Evolutionary conservation across 305 asterid species (phyloP).

Genomic region (Rubia peregrina): DNA sequence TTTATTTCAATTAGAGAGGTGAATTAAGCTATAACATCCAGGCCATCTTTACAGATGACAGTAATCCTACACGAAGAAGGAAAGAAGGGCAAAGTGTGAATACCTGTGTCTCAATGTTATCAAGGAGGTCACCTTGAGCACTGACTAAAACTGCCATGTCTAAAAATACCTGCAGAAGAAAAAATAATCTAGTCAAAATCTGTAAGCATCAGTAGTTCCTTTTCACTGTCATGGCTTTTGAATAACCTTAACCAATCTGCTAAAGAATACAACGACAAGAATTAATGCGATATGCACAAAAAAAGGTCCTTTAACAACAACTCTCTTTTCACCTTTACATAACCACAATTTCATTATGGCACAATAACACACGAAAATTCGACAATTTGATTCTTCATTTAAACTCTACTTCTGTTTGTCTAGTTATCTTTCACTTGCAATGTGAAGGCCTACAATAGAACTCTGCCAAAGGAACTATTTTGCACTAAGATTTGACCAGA

Average conservation of each 20-base stretch:
- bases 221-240: not conserved
- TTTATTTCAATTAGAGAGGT: not conserved
- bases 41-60: not conserved
- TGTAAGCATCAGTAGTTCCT: not conserved
- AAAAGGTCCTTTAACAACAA: not conserved
- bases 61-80: not conserved
- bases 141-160: slow-evolving; percentile 55
- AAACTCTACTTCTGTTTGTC: not conserved
- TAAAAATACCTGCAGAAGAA: slow-evolving; percentile 33
- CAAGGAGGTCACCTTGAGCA: slow-evolving; percentile 52
- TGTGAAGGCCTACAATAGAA: not conserved
- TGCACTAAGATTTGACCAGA: not conserved
- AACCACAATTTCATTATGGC: not conserved
- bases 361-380: not conserved
- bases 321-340: too few relatives aligned
- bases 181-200: not conserved
- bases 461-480: not conserved
- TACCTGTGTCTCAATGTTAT: slow-evolving; percentile 52
- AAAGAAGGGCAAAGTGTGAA: not conserved
- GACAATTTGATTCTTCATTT: not conserved
- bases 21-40: not conserved
- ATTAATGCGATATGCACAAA: not conserved
- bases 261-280: not conserved
- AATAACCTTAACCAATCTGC: not conserved
- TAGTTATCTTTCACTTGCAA: not conserved